Conservation (phyloP, 1,284 basidiomycete species). For the Trichosporon sp. region DNA sequence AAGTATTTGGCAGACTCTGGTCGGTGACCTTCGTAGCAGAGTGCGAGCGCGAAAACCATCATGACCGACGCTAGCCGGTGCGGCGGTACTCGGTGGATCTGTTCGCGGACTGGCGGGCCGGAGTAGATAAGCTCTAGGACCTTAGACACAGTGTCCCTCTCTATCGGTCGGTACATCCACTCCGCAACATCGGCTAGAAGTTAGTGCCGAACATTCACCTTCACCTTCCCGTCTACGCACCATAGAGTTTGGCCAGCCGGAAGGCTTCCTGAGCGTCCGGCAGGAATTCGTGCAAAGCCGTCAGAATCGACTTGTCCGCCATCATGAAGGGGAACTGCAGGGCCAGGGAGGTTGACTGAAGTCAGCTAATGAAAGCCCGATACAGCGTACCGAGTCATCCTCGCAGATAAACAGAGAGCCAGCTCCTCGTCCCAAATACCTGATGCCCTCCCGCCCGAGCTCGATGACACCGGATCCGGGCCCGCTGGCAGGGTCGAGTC, state of each 20-base stretch:
- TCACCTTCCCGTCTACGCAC: conserved; percentile 2
- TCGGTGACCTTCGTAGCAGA: conserved; percentile 13
- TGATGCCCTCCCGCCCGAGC: conserved; percentile 14
- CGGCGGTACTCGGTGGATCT: conserved; percentile 21
- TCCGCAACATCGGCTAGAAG: conserved; percentile 19
- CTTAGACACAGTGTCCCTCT: conserved; percentile 5
- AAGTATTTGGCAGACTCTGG: conserved; percentile 12
- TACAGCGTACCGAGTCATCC: conserved; percentile 8
- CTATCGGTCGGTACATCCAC: conserved; percentile 29
- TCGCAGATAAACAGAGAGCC: conserved; percentile 24
- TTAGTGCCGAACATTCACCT: neutral
- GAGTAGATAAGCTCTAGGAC: conserved; percentile 19
- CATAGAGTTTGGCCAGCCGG: conserved; percentile 13
- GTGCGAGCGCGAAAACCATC: conserved; percentile 18
- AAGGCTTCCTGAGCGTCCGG: conserved; percentile 15
- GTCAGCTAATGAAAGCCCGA: no score
- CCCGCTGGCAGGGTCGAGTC: conserved; percentile 16
- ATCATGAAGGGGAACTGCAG: conserved; percentile 20
- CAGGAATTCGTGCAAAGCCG: conserved; percentile 16
- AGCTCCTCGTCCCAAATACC: conserved; percentile 24
- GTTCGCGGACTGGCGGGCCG: conserved; percentile 11
- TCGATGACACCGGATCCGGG: conserved; percentile 15
- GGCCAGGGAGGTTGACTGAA: conserved; percentile 10
- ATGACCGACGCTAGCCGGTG: conserved; percentile 20
- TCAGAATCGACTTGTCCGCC: conserved; percentile 8